Conservation (phyloP, 2,329 filamentous ascomycete species). For the Arthrobotrys megalospora region DNA sequence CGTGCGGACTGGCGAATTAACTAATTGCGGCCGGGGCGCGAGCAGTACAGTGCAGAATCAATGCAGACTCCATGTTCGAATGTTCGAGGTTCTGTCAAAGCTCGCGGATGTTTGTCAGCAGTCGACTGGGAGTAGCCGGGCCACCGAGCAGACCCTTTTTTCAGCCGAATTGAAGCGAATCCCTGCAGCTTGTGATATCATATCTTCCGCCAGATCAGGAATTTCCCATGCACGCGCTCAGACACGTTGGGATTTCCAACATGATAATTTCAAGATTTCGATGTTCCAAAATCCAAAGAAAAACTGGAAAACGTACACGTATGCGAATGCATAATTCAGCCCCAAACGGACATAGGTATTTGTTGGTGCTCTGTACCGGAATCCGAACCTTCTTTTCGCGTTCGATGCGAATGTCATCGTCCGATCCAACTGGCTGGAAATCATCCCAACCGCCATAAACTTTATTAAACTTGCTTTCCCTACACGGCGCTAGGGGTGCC, state of each 20-base stretch:
- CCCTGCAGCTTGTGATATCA: slow-evolving; percentile 39
- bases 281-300: background rate
- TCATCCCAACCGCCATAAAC: too few species aligned
- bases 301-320: background rate
- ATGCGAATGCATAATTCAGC: background rate
- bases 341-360: background rate
- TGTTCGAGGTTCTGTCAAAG: slow-evolving; percentile 25
- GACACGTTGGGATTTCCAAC: slow-evolving; percentile 3
- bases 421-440: too few species aligned
- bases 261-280: slow-evolving; percentile 7
- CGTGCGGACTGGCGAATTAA: slow-evolving; percentile 8
- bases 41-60: slow-evolving; percentile 21
- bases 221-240: slow-evolving; percentile 13
- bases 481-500: background rate
- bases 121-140: background rate
- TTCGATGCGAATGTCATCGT: background rate
- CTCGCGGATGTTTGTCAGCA: slow-evolving; percentile 15
- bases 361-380: background rate
- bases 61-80: slow-evolving; percentile 13
- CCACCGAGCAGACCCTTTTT: background rate
- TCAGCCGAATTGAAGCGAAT: slow-evolving; percentile 52
- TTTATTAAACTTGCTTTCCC: too few species aligned
- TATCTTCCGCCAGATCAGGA: slow-evolving; percentile 9
- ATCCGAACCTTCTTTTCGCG: background rate
- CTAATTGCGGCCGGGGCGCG: slow-evolving; percentile 8